Evolutionary conservation across 352 stramenopile genomes (phyloP), one percentile per base, ranked within the genome.

Genomic region (Globisporangium carolinianum): DNA sequence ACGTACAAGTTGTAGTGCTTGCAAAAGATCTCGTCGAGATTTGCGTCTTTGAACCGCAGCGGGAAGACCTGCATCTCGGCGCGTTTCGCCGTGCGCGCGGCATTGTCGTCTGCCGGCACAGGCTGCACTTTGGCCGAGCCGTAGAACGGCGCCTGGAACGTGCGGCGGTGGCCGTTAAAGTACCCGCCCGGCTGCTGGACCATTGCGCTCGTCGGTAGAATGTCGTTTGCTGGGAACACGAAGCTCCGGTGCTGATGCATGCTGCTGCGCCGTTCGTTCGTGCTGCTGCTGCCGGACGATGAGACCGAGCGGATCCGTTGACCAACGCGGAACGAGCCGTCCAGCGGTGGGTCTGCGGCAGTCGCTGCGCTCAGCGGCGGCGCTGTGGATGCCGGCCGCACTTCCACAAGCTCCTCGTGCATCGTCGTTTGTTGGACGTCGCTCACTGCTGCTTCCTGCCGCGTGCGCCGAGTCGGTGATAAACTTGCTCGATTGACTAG

Each of bases 1-100:
- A 90, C 79, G 57, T 90, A 90, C 17, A 86, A 56, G 38, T 81
- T 86, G 68, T 82, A 90, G 62, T 90, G 79, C 53, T 85, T 84
- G 60, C 69, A 76, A 49, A 90, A 90, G 42, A 79, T 71, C 42
- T 90, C 79, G 68, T 88, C 79, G 36, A 87, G 66, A 41, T 63
- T 74, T 6, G 48, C 42, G 67, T 90, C 76, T n/a, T 63, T 69
- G 53, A 90, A 90, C 3, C 71, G 68, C 32, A 87, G 57, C 2
- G 79, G 72, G 57, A 86, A 87, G 10, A 61, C 51, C 32, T 86
- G 72, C 73, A 90, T 77, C 24, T 75, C 69, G 11, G 69, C 62
- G 35, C 60, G 69, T 49, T 73, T 73, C 36, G 51, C 47, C 6
- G 61, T 9, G 1, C 47, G 51, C 18, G 57, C 18, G 17, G 54